A percentile compares a stretch with the other conserved stretches of the same genome.
These are phyloP conservation scores for Colletotrichum sp. DNA, from an alignment of 2,329 filamentous ascomycete species.

Conservation along the genomic window DNA sequence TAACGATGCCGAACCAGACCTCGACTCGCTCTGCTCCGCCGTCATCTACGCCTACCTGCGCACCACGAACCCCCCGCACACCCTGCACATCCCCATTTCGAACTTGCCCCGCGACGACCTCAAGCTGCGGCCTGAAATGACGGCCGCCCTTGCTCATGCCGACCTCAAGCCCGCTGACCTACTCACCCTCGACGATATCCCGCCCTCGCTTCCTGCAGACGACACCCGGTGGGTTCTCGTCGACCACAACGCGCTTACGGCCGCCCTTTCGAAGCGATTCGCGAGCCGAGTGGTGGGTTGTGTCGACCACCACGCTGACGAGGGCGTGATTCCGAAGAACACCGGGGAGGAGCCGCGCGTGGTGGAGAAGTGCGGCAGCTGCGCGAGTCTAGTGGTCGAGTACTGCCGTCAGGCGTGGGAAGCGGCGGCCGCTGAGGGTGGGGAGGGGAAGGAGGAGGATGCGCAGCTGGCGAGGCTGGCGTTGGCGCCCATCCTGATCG, in stretches of 20 bases:
- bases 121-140: conserved; percentile 74
- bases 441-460: conserved; percentile 40
- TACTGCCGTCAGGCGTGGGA: conserved; percentile 66
- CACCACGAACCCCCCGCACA: conserved; percentile 59
- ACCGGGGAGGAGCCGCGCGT: conserved; percentile 59
- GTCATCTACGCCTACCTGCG: conserved; percentile 77
- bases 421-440: background rate
- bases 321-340: conserved; percentile 55
- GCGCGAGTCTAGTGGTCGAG: conserved; percentile 71
- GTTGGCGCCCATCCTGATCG: conserved; percentile 74
- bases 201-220: conserved; percentile 48
- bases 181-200: conserved; percentile 63
- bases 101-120: conserved; percentile 75
- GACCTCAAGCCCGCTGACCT: conserved; percentile 66
- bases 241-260: conserved; percentile 79
- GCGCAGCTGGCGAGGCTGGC: conserved; percentile 70
- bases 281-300: conserved; percentile 62
- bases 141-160: conserved; percentile 66
- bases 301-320: conserved; percentile 83
- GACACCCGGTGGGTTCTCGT: conserved; percentile 76
- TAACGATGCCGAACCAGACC: conserved; percentile 57
- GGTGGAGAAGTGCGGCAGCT: conserved; percentile 73
- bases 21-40: conserved; percentile 80
- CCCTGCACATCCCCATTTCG: conserved; percentile 73
- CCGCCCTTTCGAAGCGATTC: conserved; percentile 61